Base-by-base conservation (phyloP, 2,329 filamentous ascomycete genomes). In the Trichoderma brevicompactum region DNA sequence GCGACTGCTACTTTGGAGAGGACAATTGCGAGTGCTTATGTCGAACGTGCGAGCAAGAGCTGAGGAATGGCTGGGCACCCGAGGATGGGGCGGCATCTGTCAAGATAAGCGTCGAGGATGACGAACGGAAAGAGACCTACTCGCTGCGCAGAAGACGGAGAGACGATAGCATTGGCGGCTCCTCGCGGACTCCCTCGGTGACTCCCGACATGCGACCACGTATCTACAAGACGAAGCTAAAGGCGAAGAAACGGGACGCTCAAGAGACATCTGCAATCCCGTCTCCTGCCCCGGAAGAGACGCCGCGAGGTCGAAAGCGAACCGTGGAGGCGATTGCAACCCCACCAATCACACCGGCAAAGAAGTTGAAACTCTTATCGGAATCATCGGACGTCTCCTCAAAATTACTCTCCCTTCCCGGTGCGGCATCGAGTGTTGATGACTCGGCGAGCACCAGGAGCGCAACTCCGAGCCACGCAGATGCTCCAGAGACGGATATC, bases 11-110 rank as follows among this genome's bases (percentile, higher is more conserved):
- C 76, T 99, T 99, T 79, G 95, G 95, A 2, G 89, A 92, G 50
- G 88, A 94, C 75, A 99, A 99, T 71, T 94, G 93, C 76, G 95
- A 99, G 74, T 99, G 95, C 74, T 81, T 99, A 1, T 99, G 95
- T 76, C 85, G 85, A 70, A 95, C 91, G 0, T 99, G 95, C 76
- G 95, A 99, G 78, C 82, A 84, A 23, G 80, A 83, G 3, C 80
- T 86, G 65, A 83, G 85, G 61, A 98, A 97, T 74, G 95, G 95
- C 1, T 99, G 96, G 96, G 85, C 87, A 43, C 84, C 81, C 0
- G 79, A 79, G 13, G 81, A 82, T 4, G 81, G 78, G 0, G 80
- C 79, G 13, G 74, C 79, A 2, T 78, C 78, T 1, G 77, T 85
- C 28, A 80, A 78, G 71, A 80, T 74, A 68, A 85, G 81, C 70